Evolutionary conservation across 23 red algal genomes (phyloP).

Genomic region (Gracilariopsis chorda): DNA sequence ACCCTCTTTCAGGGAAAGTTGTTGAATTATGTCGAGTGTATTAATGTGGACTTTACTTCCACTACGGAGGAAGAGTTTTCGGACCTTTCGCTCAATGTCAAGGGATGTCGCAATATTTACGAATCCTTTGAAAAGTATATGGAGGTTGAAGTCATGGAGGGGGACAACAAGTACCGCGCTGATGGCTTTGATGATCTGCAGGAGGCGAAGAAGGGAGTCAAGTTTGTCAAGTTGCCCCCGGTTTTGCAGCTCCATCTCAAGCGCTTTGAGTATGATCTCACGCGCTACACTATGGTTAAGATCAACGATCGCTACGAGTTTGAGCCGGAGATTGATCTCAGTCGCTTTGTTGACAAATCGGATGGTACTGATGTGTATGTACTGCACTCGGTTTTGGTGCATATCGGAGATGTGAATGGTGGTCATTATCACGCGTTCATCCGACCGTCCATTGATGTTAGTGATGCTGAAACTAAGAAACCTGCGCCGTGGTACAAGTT

Average conservation of each 20-base stretch:
- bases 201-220: conserved; percentile 87
- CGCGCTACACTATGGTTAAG: conserved; percentile 83
- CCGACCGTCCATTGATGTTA: conserved; percentile 61
- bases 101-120: conserved; percentile 88
- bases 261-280: conserved; percentile 94
- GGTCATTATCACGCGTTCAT: conserved; percentile 98
- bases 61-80: conserved; percentile 84
- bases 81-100: conserved; percentile 95
- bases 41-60: conserved; percentile 84
- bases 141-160: conserved; percentile 98
- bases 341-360: conserved; percentile 75
- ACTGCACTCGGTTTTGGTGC: conserved; percentile 94
- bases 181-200: conserved; percentile 92
- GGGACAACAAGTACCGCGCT: conserved; percentile 97
- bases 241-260: conserved; percentile 97
- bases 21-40: conserved; percentile 88
- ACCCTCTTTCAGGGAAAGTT: conserved; percentile 87
- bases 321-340: conserved; percentile 78
- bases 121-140: conserved; percentile 96
- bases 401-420: conserved; percentile 96
- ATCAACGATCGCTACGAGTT: conserved; percentile 98
- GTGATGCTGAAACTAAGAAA: conserved; percentile 19
- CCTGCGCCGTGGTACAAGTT: conserved; percentile 89
- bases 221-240: conserved; percentile 88
- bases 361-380: conserved; percentile 81